Base-by-base conservation (phyloP, 1,139 yeast genomes). In the Pichia sp. region DNA sequence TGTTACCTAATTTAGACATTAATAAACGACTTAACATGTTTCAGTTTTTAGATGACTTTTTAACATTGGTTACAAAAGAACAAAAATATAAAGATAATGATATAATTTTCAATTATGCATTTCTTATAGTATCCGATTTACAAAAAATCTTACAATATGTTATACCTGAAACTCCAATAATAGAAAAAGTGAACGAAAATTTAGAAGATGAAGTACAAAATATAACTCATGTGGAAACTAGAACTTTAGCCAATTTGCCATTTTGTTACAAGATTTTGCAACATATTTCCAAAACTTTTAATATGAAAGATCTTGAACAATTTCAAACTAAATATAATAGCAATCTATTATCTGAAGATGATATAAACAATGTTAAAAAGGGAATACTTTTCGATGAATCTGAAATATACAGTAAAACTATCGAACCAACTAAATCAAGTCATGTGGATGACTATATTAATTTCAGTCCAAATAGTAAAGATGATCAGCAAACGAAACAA, bases 1-100 rank as follows among this genome's bases (percentile, higher is more conserved):
- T 78, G n/a, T 60, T 86, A n/a, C 69, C 71, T 33, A 75, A 69
- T 13, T 57, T 52, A 44, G 81, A 80, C 49, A 56, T 84, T 33
- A 83, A 83, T 54, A 65, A 73, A 29, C 70, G 85, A 45, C 66
- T 85, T 31, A 83, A 83, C 49, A 70, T 83, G 11, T 70, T 86
- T 45, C 85, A 78, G 55, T 78, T 84, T 52, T 60, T 86, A 2
- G 91, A 83, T 47, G 72, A 78, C 7, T 61, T 85, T 30, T 60
- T 74, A 7, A 56, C 60, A 31, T 69, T 68, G 30, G 50, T 56
- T 19, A 33, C 43, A 10, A 42, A 38, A 9, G 52, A 49, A 10
- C 18, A 37, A 2, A 43, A 46, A 16, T 41, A 38, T 15, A 30
- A 23, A 5, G 33, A 38, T 6, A 42, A 38, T 18, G 50, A 47